phyloP scores from a whole-genome alignment of 169 alveolate species.

The Cyclospora cayetanensis region DNA sequence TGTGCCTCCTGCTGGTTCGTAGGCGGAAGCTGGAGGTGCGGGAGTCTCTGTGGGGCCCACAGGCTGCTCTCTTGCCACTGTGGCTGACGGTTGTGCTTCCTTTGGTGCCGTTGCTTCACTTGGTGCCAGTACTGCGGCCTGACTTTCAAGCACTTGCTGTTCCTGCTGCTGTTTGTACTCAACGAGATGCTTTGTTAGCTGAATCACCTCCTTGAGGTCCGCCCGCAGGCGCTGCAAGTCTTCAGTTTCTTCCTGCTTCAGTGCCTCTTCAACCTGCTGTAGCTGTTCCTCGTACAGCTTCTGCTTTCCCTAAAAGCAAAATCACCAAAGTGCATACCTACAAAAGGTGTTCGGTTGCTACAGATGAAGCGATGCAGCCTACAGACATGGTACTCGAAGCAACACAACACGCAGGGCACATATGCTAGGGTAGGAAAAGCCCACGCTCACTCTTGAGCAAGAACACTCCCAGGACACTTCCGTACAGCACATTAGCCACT shows the following conservation, averaged over 20 bases:
- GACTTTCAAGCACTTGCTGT: constrained; percentile 29
- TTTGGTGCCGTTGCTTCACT: constrained; percentile 38
- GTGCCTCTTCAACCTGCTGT: constrained; percentile 72
- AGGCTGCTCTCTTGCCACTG: background rate
- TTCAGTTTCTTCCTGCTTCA: constrained; percentile 70
- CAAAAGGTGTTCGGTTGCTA: background rate
- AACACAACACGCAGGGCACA: background rate
- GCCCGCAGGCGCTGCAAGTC: constrained; percentile 58
- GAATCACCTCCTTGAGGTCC: constrained; percentile 69
- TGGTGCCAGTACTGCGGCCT: constrained; percentile 7
- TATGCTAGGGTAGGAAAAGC: background rate
- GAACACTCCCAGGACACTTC: too few relatives aligned
- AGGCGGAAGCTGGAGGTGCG: background rate
- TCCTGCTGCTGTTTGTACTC: constrained; percentile 61
- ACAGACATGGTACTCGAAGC: too few relatives aligned
- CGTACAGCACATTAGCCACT: background rate
- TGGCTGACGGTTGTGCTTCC: background rate
- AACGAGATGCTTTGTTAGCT: constrained; percentile 68
- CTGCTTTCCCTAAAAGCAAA: constrained; percentile 64
- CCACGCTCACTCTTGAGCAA: too few relatives aligned
- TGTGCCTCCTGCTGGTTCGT: constrained; percentile 19
- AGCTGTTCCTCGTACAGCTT: constrained; percentile 73
- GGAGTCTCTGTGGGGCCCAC: background rate
- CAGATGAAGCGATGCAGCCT: background rate
- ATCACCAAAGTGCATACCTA: background rate